Evolutionary conservation across 139 green algal species (phyloP).

Genomic region (Limnomonas spitsbergensis): DNA sequence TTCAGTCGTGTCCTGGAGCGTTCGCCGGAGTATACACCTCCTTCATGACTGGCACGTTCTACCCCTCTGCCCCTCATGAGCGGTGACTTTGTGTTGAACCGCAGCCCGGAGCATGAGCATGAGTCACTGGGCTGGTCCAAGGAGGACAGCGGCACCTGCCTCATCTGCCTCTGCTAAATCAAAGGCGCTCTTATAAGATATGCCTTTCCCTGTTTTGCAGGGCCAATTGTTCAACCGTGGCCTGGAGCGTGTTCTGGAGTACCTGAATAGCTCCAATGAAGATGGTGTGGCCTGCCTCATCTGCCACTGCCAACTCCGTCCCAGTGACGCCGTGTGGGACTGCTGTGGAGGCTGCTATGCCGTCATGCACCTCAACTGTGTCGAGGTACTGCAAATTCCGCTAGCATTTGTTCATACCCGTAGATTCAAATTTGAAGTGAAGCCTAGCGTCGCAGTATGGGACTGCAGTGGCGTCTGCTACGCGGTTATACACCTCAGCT

Average conservation of each 20-base stretch:
- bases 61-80: too few species aligned
- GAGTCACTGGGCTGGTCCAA: slow-evolving; percentile 45
- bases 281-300: slow-evolving; percentile 62
- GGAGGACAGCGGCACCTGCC: slow-evolving; percentile 48
- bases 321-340: slow-evolving; percentile 60
- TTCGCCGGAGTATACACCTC: too few species aligned
- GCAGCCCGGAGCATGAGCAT: slow-evolving; percentile 43
- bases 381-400: too few species aligned
- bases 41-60: too few species aligned
- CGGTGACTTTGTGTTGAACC: slow-evolving; percentile 38
- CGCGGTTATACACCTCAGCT: slow-evolving; percentile 66
- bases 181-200: too few species aligned
- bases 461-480: slow-evolving; percentile 60
- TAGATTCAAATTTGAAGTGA: too few species aligned
- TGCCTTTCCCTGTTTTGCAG: too few species aligned
- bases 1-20: too few species aligned
- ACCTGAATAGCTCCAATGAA: slow-evolving; percentile 30
- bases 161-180: slow-evolving; percentile 65
- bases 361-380: slow-evolving; percentile 69
- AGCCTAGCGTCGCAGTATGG: slow-evolving; percentile 61
- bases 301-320: slow-evolving; percentile 51
- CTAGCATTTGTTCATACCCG: too few species aligned
- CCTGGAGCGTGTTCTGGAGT: slow-evolving; percentile 53
- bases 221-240: slow-evolving; percentile 39
- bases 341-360: slow-evolving; percentile 63